Evolutionary conservation across 2,329 filamentous ascomycete species (phyloP).

Genomic region (Pestalotiopsis sp.): DNA sequence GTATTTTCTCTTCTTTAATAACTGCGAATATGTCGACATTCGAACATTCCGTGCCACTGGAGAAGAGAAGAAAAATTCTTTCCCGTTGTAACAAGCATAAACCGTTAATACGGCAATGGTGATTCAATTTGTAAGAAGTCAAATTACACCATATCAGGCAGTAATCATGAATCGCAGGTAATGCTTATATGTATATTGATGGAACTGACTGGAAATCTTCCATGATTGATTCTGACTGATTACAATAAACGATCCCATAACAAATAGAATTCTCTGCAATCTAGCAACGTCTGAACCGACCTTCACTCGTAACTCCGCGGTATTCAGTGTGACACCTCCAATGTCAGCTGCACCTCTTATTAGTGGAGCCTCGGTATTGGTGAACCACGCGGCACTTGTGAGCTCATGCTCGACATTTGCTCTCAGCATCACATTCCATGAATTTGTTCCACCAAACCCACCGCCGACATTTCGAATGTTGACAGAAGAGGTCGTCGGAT

Average conservation of each 20-base stretch:
- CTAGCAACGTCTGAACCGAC: neutral
- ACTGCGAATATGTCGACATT: too few species aligned
- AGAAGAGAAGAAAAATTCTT: too few species aligned
- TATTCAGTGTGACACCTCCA: neutral
- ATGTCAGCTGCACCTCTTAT: neutral
- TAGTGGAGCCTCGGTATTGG: slow-evolving; percentile 6
- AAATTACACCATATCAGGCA: too few species aligned
- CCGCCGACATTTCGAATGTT: neutral
- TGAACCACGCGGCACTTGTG: slow-evolving; percentile 6
- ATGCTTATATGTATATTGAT: too few species aligned
- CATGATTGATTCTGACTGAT: neutral
- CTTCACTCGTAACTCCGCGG: neutral
- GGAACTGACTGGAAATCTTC: too few species aligned
- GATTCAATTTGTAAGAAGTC: too few species aligned
- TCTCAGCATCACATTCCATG: neutral
- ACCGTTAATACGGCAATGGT: too few species aligned
- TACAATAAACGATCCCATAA: neutral
- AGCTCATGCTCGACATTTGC: neutral
- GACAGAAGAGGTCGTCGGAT: neutral
- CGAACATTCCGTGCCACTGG: too few species aligned
- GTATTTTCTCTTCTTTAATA: too few species aligned
- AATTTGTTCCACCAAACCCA: neutral
- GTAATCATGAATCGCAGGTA: too few species aligned
- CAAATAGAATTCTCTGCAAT: neutral
- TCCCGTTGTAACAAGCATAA: too few species aligned